Evolutionary conservation across 495 filamentous ascomycete species (phyloP).

Genomic region (Lasiosphaeriaceae sp.): DNA sequence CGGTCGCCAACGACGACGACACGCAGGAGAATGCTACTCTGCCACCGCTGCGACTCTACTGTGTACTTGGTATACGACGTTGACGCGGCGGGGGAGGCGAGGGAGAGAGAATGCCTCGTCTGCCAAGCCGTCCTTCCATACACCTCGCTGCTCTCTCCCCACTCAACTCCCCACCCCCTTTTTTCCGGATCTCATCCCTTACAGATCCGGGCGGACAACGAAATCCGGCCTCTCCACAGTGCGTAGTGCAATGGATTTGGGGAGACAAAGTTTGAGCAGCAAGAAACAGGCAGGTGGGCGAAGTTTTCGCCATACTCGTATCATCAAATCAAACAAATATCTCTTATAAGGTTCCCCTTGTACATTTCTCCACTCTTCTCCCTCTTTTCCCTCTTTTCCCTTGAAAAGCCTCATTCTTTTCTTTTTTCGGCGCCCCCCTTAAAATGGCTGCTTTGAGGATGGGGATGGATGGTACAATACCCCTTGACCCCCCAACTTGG

Average conservation of each 20-base stretch:
- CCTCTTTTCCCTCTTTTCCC: too few relatives aligned
- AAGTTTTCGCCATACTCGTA: too few relatives aligned
- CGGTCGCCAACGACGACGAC: background rate
- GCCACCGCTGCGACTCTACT: background rate
- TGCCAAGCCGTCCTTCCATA: background rate
- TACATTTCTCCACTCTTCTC: too few relatives aligned
- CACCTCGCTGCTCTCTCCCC: background rate
- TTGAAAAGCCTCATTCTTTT: background rate
- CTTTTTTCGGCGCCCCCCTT: background rate
- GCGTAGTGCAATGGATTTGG: too few relatives aligned
- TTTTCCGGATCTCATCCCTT: background rate
- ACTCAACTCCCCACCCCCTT: background rate
- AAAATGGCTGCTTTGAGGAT: background rate
- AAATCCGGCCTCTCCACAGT: too few relatives aligned
- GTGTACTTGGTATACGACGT: background rate
- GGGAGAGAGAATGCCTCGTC: background rate
- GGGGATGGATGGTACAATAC: too few relatives aligned
- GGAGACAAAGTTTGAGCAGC: too few relatives aligned
- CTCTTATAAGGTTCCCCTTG: too few relatives aligned
- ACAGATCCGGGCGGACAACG: too few relatives aligned
- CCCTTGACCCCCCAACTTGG: too few relatives aligned
- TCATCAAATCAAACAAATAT: too few relatives aligned
- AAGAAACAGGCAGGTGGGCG: too few relatives aligned
- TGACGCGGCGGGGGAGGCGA: background rate
- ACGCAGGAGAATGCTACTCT: background rate